phyloP scores from a whole-genome alignment of 2,329 filamentous ascomycete genomes.

The Chrysoporthe deuterocubensis region DNA sequence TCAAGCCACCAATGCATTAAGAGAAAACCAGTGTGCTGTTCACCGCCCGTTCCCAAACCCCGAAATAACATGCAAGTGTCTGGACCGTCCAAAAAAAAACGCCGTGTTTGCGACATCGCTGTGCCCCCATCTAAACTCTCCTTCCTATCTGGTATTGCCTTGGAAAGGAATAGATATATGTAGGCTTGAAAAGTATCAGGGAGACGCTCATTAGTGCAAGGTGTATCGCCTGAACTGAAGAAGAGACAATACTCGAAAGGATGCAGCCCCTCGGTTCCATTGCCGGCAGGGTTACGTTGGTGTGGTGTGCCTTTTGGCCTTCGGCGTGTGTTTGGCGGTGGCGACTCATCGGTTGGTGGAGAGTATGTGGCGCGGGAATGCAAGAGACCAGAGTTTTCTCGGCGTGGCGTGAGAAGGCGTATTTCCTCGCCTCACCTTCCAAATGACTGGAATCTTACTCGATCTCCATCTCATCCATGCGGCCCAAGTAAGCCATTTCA shows the following conservation, averaged over 20 bases:
- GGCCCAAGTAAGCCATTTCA: constrained; percentile 68
- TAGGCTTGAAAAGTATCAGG: constrained; percentile 11
- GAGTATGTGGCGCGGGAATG: too few species aligned
- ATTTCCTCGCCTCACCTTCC: not conserved
- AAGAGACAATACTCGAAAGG: not conserved
- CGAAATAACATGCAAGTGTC: constrained; percentile 9
- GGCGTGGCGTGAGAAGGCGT: not conserved
- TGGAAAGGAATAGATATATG: constrained; percentile 8
- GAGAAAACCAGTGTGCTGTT: constrained; percentile 12
- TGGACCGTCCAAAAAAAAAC: constrained; percentile 17
- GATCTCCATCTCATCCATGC: constrained; percentile 37
- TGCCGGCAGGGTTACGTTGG: not conserved
- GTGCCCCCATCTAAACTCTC: constrained; percentile 18
- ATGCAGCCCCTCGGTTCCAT: not conserved
- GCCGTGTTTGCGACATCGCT: constrained; percentile 26
- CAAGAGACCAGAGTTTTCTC: not conserved
- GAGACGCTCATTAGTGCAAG: constrained; percentile 5
- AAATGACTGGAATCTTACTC: constrained; percentile 13
- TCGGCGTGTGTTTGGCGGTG: constrained; percentile 5
- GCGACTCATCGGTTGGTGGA: constrained; percentile 2
- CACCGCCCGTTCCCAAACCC: not conserved
- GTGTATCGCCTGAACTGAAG: not conserved
- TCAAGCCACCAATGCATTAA: not conserved
- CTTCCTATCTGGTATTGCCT: constrained; percentile 18
- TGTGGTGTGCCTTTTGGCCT: not conserved